Conservation (phyloP, 176 grass and related monocot species). For the Themeda triandra region DNA sequence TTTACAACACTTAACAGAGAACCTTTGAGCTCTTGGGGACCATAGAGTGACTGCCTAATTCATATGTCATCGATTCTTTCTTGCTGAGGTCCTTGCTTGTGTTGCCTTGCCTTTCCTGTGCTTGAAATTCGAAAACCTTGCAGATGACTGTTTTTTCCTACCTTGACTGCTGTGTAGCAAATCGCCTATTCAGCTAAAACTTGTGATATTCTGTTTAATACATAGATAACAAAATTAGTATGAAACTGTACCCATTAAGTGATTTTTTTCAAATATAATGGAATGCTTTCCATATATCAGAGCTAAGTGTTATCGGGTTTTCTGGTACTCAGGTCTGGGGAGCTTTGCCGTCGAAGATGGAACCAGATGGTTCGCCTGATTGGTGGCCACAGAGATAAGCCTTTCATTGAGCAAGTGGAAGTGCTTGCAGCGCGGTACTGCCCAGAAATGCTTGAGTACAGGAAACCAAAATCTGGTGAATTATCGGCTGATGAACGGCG, state of each 20-base stretch:
- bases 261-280: background rate
- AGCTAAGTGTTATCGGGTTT: background rate
- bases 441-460: conserved; percentile 65
- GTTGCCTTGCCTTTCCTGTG: no score
- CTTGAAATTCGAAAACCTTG: no score
- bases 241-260: background rate
- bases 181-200: background rate
- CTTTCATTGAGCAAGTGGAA: conserved; percentile 78
- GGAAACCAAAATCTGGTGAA: conserved; percentile 6
- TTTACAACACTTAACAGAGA: background rate
- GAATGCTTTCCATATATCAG: background rate
- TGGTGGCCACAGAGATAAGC: conserved; percentile 47
- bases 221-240: background rate
- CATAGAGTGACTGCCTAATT: background rate
- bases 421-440: conserved; percentile 56
- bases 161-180: background rate
- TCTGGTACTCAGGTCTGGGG: conserved; percentile 51
- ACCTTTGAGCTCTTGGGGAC: background rate
- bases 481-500: background rate
- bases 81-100: background rate
- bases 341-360: conserved; percentile 63
- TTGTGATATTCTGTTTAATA: background rate
- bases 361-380: conserved; percentile 66
- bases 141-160: no score
- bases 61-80: background rate